Percentiles rank a stretch among this genome's conserved stretches.
These are phyloP conservation scores for Syzygium jambos DNA, from an alignment of 345 rosid genomes.

Conservation along the genomic window DNA sequence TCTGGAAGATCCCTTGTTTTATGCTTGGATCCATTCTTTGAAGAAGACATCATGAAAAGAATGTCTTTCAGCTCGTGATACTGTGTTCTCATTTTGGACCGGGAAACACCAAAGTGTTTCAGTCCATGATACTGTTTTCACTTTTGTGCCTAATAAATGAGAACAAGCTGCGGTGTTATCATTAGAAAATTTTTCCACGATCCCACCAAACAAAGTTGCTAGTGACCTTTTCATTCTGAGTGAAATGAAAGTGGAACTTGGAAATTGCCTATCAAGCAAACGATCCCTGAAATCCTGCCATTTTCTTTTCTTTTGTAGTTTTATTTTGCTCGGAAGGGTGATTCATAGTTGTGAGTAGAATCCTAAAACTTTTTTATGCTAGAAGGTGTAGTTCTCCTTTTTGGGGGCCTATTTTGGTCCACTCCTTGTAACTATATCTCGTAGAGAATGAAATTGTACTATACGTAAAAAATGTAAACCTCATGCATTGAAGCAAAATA, in stretches of 20 bases:
- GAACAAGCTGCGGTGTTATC: fast-evolving
- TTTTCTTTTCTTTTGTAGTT: not conserved
- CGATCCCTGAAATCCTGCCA: not conserved
- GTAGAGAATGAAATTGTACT: not conserved
- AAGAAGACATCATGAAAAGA: not conserved
- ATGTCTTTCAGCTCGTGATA: not conserved
- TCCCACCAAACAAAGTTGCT: not conserved
- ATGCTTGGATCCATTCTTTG: not conserved
- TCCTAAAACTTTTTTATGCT: not conserved
- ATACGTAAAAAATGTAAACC: not conserved
- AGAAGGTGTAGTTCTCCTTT: not conserved
- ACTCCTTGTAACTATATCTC: not conserved
- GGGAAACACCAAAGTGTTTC: not conserved
- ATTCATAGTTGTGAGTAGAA: not conserved
- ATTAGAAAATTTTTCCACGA: not conserved
- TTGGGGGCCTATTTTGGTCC: not conserved
- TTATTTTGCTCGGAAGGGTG: not conserved
- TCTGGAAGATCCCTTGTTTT: not conserved
- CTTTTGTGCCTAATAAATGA: not conserved
- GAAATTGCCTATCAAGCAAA: not conserved
- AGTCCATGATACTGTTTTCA: not conserved
- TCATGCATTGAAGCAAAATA: not conserved
- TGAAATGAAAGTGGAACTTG: not conserved
- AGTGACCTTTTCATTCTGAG: not conserved
- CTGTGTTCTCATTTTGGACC: not conserved